These are phyloP conservation scores for Olyra latifolia DNA, from an alignment of 176 grass and related monocot genomes.

Conservation along the genomic window DNA sequence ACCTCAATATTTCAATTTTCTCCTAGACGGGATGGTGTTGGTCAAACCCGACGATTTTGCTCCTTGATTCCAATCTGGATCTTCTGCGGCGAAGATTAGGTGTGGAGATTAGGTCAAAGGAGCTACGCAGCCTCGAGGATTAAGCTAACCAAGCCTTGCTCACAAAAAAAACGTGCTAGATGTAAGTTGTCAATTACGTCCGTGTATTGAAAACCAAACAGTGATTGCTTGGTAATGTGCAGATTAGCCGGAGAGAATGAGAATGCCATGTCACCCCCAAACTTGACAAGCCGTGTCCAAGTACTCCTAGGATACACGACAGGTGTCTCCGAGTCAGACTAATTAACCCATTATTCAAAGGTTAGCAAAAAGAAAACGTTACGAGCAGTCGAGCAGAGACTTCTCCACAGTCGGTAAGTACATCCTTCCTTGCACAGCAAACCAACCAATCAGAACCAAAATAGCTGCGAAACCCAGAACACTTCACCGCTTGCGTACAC, in stretches of 20 bases:
- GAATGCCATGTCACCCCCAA: background rate
- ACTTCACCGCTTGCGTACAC: conserved; percentile 41
- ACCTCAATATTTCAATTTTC: background rate
- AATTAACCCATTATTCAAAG: background rate
- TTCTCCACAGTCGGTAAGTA: background rate
- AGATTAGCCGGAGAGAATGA: background rate
- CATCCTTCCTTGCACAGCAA: conserved; percentile 28
- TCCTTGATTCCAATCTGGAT: background rate
- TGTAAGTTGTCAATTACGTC: background rate
- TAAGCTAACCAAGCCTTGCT: background rate
- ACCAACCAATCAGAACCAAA: background rate
- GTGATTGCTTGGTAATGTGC: background rate
- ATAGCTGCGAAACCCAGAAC: background rate
- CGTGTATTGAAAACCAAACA: background rate
- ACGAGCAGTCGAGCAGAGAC: background rate
- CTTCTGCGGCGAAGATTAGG: background rate
- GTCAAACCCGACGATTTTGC: background rate
- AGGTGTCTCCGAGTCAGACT: background rate
- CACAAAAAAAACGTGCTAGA: background rate
- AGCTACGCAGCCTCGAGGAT: background rate
- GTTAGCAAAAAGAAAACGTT: conserved; percentile 3
- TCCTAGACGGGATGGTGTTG: background rate
- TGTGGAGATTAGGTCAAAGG: background rate
- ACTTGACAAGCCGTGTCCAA: conserved; percentile 3
- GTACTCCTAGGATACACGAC: background rate